Evolutionary conservation across 495 filamentous ascomycete species (phyloP).

Genomic region (Letharia lupina): DNA sequence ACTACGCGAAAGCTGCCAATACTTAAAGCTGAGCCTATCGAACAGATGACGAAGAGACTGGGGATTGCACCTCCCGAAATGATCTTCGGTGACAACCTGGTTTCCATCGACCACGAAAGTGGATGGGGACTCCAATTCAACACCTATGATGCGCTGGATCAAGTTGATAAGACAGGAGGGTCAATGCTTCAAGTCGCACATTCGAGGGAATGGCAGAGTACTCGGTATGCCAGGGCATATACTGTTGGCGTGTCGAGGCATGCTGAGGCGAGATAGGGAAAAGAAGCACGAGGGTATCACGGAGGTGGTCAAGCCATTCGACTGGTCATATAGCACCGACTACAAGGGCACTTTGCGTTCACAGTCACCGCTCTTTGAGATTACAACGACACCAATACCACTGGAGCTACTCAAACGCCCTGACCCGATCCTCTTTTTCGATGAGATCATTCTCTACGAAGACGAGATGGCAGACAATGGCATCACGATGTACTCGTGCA

Average conservation of each 20-base stretch:
- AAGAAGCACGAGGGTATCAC: conserved; percentile 80
- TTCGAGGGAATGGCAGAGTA: conserved; percentile 80
- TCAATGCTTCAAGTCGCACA: conserved; percentile 89
- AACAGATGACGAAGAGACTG: conserved; percentile 67
- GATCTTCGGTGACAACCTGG: conserved; percentile 95
- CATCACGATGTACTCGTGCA: conserved; percentile 76
- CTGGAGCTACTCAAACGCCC: conserved; percentile 72
- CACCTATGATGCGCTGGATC: conserved; percentile 75
- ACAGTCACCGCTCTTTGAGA: conserved; percentile 36
- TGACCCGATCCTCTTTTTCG: conserved; percentile 91
- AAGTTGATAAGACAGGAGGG: conserved; percentile 86
- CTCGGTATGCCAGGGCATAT: conserved; percentile 43
- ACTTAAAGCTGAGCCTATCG: conserved; percentile 82
- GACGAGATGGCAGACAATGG: conserved; percentile 97
- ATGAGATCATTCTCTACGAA: conserved; percentile 92
- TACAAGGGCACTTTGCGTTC: conserved; percentile 59
- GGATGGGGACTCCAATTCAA: conserved; percentile 74
- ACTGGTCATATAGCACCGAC: conserved; percentile 91
- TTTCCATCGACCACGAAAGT: conserved; percentile 61
- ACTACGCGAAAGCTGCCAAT: conserved; percentile 82
- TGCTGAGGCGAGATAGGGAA: conserved; percentile 47
- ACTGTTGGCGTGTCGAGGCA: not conserved
- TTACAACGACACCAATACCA: conserved; percentile 58
- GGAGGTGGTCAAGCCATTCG: conserved; percentile 89
- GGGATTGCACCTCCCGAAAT: conserved; percentile 90